Base-by-base conservation (phyloP, 352 stramenopile genomes). In the Globisporangium cystogenes region DNA sequence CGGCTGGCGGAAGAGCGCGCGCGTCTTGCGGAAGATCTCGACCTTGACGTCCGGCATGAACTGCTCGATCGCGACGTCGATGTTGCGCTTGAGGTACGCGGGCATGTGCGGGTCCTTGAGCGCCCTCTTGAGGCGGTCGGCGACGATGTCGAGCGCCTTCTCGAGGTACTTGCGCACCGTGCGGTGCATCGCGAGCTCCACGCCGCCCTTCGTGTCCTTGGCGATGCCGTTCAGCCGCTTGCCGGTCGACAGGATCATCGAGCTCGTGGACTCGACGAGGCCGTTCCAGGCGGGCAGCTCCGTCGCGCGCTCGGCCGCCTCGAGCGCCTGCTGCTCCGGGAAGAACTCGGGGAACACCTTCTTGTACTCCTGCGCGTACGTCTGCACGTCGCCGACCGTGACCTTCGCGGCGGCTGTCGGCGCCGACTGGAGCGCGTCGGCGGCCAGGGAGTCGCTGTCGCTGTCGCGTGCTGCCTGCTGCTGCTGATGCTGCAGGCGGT, bases 1-100 rank as follows among this genome's bases (percentile, higher is more conserved):
- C 41, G 37, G 63, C 35, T 77, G 65, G 0, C 71, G 68, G 53
- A 94, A 94, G 11, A 93, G 36, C 26, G 92, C 82, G 18, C 77
- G 55, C 23, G 81, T 95, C 67, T 95, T 93, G 18, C 76, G 65
- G 41, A 91, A 93, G 53, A 95, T 89, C 59, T 95, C 82, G 57
- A 93, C 77, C 52, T 95, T 94, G 44, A 95, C 82, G 52, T 95
- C 85, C 3, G 82, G 82, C 67, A 95, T 90, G 55, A 95, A 91
- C 57, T 90, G 79, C 43, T 93, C 77, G 31, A 95, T 85, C 23
- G 77, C 78, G 33, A 86, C 64, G 50, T 95, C 85, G 55, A 95
- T 93, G 54, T 93, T 90, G 40, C 59, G 73, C 72, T 91, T 84
- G 27, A 95, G 60, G 59, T 92, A 93, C 29, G 55, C 62, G 0